Percentiles rank a stretch among this genome's conserved stretches.
These are phyloP conservation scores for Aspergillus nanangensis DNA, from an alignment of 495 filamentous ascomycete species.

Conservation along the genomic window DNA sequence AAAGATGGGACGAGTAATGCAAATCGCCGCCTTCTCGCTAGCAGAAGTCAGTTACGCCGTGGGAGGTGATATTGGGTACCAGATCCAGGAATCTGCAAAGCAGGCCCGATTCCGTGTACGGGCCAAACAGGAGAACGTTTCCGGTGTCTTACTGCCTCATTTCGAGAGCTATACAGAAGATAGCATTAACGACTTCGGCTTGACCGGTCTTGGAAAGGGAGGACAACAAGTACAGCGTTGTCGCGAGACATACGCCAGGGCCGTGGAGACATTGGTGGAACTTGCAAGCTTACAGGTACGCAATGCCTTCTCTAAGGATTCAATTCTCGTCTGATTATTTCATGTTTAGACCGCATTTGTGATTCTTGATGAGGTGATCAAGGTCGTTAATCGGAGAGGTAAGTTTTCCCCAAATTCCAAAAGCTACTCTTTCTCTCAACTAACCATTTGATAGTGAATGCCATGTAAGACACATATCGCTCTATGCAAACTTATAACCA, in stretches of 20 bases:
- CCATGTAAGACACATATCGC: slow-evolving; percentile 63
- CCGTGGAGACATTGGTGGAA: slow-evolving; percentile 95
- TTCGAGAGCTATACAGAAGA: slow-evolving; percentile 83
- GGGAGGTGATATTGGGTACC: slow-evolving; percentile 92
- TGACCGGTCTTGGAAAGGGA: slow-evolving; percentile 95
- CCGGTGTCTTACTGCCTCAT: slow-evolving; percentile 85
- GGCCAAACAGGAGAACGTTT: slow-evolving; percentile 97
- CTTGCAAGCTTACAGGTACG: slow-evolving; percentile 82
- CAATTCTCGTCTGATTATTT: slow-evolving; percentile 1
- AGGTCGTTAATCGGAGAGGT: slow-evolving; percentile 96
- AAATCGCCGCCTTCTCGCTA: slow-evolving; percentile 95
- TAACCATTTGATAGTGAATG: slow-evolving; percentile 65
- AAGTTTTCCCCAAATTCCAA: slow-evolving; percentile 20
- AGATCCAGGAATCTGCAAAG: slow-evolving; percentile 94
- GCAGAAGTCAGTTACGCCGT: slow-evolving; percentile 98
- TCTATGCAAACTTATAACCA: neutral
- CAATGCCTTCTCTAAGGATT: neutral
- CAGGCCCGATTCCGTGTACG: slow-evolving; percentile 86
- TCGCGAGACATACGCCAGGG: slow-evolving; percentile 94
- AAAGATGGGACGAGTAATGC: slow-evolving; percentile 99
- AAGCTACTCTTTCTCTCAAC: slow-evolving; percentile 4
- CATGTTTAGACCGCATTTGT: slow-evolving; percentile 81
- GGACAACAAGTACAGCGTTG: slow-evolving; percentile 95
- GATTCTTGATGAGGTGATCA: slow-evolving; percentile 97
- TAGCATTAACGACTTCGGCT: slow-evolving; percentile 89